Base-by-base conservation (phyloP, 176 grass and related monocot species). In the Panicum miliaceum region DNA sequence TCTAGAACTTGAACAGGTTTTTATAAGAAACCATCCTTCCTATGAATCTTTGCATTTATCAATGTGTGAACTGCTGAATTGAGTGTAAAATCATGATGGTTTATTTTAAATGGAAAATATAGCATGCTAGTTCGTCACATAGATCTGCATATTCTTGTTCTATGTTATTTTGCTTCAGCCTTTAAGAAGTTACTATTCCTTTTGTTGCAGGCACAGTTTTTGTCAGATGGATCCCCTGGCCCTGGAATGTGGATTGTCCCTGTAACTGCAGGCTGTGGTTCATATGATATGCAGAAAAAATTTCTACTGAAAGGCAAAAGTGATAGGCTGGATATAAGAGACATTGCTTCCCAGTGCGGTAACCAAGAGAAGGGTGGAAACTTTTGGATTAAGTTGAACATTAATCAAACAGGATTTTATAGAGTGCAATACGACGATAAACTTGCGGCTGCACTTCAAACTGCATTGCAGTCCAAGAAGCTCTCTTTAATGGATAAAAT, bases 341-440 rank as follows among this genome's bases (percentile, higher is more conserved):
- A 85, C 41, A 75, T 92, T 56, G 58, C 11, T 68, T 87, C 77
- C 64, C 59, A 76, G 34, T 78, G 85, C 81, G 83, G 45, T 75
- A 50, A 82, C n/a, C 36, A 64, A 76, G 77, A 73, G 40, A 87
- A 85, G 58, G 62, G 84, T 42, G 68, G 18, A 77, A 50, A 63
- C 53, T 95, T 91, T 86, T 98, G 96, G 96, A 77, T 91, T 80
- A 98, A 93, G 68, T 68, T 95, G 76, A 98, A 98, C 76, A 46
- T 89, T 27, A 71, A 98, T 75, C 92, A 94, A 86, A 93, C 91
- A 26, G 96, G 93, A 43, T 95, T 98, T 80, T 98, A 98, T 79
- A 84, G 96, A 75, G 85, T 95, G 36, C 84, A 93, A 85, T 98
- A 98, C 73, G 93, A 98, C 47, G 85, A 93, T 78, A 68, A 89